These are phyloP conservation scores for Sclerotiophoma versabilis DNA, from an alignment of 2,329 filamentous ascomycete genomes.

Conservation along the genomic window DNA sequence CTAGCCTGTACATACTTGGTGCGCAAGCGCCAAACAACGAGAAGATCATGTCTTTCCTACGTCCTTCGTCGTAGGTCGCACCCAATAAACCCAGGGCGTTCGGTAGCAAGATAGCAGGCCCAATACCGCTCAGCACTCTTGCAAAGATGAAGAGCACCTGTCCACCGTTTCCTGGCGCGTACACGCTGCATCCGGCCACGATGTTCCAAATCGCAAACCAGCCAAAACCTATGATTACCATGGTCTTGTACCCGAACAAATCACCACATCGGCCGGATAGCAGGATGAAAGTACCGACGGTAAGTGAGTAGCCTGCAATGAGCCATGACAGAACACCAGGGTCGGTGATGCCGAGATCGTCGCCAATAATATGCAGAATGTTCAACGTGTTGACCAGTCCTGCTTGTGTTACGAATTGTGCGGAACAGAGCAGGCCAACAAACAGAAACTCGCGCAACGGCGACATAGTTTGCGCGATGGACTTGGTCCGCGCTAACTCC, in stretches of 20 bases:
- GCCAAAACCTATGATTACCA: slow-evolving; percentile 58
- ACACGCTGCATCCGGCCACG: slow-evolving; percentile 55
- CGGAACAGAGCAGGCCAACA: slow-evolving; percentile 35
- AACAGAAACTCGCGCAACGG: slow-evolving; percentile 35
- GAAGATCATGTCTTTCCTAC: slow-evolving; percentile 68
- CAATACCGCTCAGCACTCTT: slow-evolving; percentile 58
- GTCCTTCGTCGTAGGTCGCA: slow-evolving; percentile 62
- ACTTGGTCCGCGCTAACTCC: slow-evolving; percentile 29
- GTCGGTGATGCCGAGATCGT: slow-evolving; percentile 49
- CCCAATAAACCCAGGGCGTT: slow-evolving; percentile 70
- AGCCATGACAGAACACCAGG: slow-evolving; percentile 57
- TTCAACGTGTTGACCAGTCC: slow-evolving; percentile 47
- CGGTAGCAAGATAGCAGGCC: slow-evolving; percentile 68
- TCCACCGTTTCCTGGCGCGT: slow-evolving; percentile 33
- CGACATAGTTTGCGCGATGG: slow-evolving; percentile 32
- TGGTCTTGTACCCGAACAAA: slow-evolving; percentile 58
- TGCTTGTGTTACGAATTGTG: slow-evolving; percentile 52
- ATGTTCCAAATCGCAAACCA: slow-evolving; percentile 60
- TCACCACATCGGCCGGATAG: slow-evolving; percentile 59
- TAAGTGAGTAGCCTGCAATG: slow-evolving; percentile 58
- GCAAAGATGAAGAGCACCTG: slow-evolving; percentile 49
- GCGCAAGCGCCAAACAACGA: slow-evolving; percentile 59
- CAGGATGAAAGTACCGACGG: slow-evolving; percentile 60
- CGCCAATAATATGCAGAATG: slow-evolving; percentile 54
- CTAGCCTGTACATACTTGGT: slow-evolving; percentile 41